Evolutionary conservation across 352 stramenopile species (phyloP), one percentile per base, ranked within the genome.

Genomic region (Phytopythium delawarense): DNA sequence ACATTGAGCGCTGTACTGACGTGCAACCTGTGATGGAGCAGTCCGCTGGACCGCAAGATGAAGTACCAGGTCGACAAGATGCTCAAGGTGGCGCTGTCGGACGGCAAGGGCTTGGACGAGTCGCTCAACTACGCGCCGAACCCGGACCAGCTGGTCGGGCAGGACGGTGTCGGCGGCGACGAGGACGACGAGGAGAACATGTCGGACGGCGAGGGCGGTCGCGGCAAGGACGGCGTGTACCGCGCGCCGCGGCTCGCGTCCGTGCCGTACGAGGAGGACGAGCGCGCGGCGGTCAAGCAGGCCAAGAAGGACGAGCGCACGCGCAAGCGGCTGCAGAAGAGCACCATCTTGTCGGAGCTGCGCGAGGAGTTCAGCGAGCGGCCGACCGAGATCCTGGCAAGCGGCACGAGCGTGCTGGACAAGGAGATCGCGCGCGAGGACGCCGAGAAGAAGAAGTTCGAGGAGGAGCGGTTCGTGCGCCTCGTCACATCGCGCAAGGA

Each of bases 1-100:
- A 15, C 21, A 45, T 48, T 15, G 8, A 20, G 4, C 28, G 11
- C 16, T 23, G 25, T 34, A 16, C n/a, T 49, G 11, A 50, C 35
- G 20, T 55, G 35, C 50, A 11, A 30, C 48, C 11, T 57, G 35
- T 8, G 39, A 16, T 23, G 51, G 9, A 35, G 6, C 37, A 87
- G 78, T 32, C 87, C 87, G 35, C 71, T 95, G 20, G 87, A 95
- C 57, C 84, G 84, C 52, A 95, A 95, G 71, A 83, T 95, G 71
- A 91, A 90, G 69, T 95, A 95, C 66, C 87, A 95, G 65, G 83
- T 95, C n/a, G 87, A 95, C 72, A 95, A 95, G 65, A 87, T 95
- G 80, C 82, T 93, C 61, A 92, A 93, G 74, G 84, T 94, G 46
- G 84, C 84, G n/a, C 59, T 92, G 11, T 89, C 81, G 21, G 82